Base-by-base conservation (phyloP, 129 eudicot species). In the Flaveria linearis region DNA sequence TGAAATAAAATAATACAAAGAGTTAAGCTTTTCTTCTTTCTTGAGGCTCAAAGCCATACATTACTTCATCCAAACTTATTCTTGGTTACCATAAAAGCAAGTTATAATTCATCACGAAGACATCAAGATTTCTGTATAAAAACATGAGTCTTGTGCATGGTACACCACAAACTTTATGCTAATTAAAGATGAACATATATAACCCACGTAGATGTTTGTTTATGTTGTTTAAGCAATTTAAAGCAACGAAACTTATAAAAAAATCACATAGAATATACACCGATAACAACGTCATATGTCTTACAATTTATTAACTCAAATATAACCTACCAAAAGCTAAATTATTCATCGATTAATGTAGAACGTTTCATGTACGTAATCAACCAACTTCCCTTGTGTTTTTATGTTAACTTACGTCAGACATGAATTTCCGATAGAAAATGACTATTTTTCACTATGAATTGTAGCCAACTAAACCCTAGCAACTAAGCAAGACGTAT, bases 31-130 rank as follows among this genome's bases (percentile, higher is more conserved):
- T 49, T 57, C 16, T 64, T 43, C 67, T 80, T 56, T 68, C 69
- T 65, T 26, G 28, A 57, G 75, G 55, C 69, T 66, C 80, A 68
- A 80, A 80, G 69, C 68, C 26, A n/a, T 68, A 55, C 45, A 74
- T 75, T 69, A 74, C 65, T 80, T 67, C 75, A 55, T 80, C 64
- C 62, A 67, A 80, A 80, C 71, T 74, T 74, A 73, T 67, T 74
- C 80, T 67, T 73, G 75, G 57, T 52, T 73, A 80, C 74, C 74
- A 66, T 72, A 80, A 65, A 80, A 65, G 79, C 50, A 73, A 56
- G 78, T 67, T 46, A 62, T 25, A 23, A 64, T 30, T 11, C 22
- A 78, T 69, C 71, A 20, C 53, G 15, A 69, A 69, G 13, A 69
- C 60, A 66, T 51, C 16, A 80, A 39, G 1, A 11, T 62, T 49